Base-by-base conservation (phyloP, 768 basidiomycete species). In the Boletellus ananiceps region DNA sequence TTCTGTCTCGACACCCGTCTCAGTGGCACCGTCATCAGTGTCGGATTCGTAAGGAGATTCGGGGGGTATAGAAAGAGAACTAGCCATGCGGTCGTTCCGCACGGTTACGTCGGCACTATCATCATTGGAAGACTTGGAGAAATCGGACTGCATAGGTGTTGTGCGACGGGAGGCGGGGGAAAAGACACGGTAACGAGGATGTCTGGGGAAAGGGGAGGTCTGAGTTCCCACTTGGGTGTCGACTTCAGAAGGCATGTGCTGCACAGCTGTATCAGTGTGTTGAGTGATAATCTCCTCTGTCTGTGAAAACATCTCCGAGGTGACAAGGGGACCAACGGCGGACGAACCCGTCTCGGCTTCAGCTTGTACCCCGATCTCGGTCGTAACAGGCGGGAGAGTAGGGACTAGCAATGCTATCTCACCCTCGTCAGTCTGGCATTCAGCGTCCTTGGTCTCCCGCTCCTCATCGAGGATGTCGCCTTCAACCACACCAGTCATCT, bases 1-100 rank as follows among this genome's bases (percentile, higher is more conserved):
- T 50, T 85, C 86, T 0, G 80, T 79, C 43, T 82, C 86, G 1
- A 77, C 76, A 37, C 83, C 86, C 0, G 83, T 84, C 69, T 84
- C 83, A 11, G 79, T 81, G 45, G 46, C 71, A 32, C 49, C 65
- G 38, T 74, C 76, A 45, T 74, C 70, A 4, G 68, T 51, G 37
- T 70, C 66, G 23, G 74, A 76, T 16, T 76, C 75, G 38, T 63
- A 72, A 2, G 70, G 70, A 13, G 57, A 64, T 21, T 68, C 65
- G n/a, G 50, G 35, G 38, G 51, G 46, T 31, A 58, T 29, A 21
- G 55, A 49, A 16, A 65, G 59, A 11, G 60, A 49, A 12, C 62
- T 53, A 21, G 58, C 60, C 46, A 66, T 58, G 44, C 48, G 44
- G 38, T 15, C 40, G 21, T 56, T 41, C 18, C 56, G 75, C 69